Conservation (phyloP, 805 yeast species). For the Saturnispora hagleri region DNA sequence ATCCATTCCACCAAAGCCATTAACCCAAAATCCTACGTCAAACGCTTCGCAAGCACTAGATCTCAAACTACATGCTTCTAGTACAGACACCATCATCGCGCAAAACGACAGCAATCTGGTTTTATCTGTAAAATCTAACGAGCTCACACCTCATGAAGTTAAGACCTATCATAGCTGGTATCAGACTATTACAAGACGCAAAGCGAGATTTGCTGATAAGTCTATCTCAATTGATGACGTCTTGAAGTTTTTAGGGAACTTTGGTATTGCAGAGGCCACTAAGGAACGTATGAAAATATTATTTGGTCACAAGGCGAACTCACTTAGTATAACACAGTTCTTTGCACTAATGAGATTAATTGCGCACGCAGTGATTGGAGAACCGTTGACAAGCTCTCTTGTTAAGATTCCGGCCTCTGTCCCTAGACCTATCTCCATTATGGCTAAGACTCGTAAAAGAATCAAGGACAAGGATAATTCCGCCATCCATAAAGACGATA, state of each 20-base stretch:
- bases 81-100: constrained; percentile 21
- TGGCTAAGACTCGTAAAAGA: constrained; percentile 46
- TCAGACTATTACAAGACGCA: constrained; percentile 68
- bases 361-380: constrained; percentile 51
- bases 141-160: constrained; percentile 68
- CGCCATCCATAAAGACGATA: constrained; percentile 9
- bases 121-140: constrained; percentile 53
- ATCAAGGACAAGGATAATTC: constrained; percentile 2
- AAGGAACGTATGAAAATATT: constrained; percentile 42
- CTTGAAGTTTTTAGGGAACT: constrained; percentile 69
- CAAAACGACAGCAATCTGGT: constrained; percentile 41
- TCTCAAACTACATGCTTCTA: constrained; percentile 16
- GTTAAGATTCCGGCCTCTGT: constrained; percentile 52
- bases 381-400: constrained; percentile 43
- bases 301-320: constrained; percentile 45
- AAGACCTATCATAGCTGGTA: constrained; percentile 92
- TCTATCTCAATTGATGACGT: constrained; percentile 67
- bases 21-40: not conserved
- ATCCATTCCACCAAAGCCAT: not conserved
- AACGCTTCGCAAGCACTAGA: not conserved
- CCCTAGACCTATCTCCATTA: constrained; percentile 73
- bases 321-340: constrained; percentile 81
- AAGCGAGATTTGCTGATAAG: constrained; percentile 39
- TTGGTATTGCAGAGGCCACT: constrained; percentile 46
- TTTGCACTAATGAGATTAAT: constrained; percentile 77